phyloP scores from a whole-genome alignment of 345 rosid species.

The Microcos paniculata region DNA sequence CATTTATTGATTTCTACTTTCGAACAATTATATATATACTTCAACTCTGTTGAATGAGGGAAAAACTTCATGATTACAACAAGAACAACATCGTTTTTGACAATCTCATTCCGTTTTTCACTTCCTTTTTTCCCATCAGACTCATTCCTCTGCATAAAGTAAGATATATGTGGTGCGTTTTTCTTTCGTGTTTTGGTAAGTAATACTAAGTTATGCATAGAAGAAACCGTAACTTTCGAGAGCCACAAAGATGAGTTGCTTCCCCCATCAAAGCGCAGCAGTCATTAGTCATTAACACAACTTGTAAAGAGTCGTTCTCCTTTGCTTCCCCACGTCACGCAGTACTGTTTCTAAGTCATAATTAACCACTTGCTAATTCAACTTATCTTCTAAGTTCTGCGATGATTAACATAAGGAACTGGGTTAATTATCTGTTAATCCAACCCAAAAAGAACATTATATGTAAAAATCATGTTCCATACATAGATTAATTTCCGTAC shows the following conservation, averaged over 20 bases:
- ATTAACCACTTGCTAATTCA: slow-evolving; percentile 26
- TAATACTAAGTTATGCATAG: background rate
- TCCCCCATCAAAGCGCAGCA: background rate
- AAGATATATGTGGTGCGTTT: background rate
- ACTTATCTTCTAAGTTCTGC: slow-evolving; percentile 34
- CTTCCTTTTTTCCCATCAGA: background rate
- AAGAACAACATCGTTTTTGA: background rate
- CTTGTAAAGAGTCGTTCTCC: background rate
- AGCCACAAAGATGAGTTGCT: background rate
- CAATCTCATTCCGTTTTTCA: background rate
- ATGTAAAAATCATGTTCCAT: background rate
- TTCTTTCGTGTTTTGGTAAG: background rate
- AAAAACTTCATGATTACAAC: background rate
- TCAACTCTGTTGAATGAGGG: background rate
- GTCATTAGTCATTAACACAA: background rate
- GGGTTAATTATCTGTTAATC: background rate
- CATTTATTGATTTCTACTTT: background rate
- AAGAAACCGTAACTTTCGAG: background rate
- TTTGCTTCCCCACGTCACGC: background rate
- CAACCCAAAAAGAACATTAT: background rate
- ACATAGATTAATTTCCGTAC: background rate
- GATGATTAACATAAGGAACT: slow-evolving; percentile 4
- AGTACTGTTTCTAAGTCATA: background rate
- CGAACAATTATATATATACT: background rate
- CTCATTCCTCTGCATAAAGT: no score